Percentiles rank a stretch among this genome's conserved stretches.
These are phyloP conservation scores for Gastrodia elata DNA, from an alignment of 106 monocot species.

Conservation along the genomic window DNA sequence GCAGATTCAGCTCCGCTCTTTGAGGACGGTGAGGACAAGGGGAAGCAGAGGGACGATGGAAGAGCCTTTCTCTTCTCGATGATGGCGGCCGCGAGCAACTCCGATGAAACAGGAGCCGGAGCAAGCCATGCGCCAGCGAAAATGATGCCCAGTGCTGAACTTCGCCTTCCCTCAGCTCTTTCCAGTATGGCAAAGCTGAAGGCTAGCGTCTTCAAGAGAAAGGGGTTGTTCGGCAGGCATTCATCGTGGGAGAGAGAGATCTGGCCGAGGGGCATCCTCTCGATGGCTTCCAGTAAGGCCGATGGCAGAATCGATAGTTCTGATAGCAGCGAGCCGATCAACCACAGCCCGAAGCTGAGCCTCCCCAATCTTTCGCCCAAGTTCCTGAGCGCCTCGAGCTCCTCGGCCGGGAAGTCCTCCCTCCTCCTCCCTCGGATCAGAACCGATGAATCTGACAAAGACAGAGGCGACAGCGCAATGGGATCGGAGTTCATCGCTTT, in stretches of 20 bases:
- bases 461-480: slow-evolving; percentile 48
- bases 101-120: slow-evolving; percentile 46
- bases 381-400: slow-evolving; percentile 35
- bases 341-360: slow-evolving; percentile 51
- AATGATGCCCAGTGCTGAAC: slow-evolving; percentile 38
- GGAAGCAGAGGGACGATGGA: slow-evolving; percentile 19
- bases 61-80: slow-evolving; percentile 27
- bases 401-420: slow-evolving; percentile 53
- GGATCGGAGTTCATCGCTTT: slow-evolving; percentile 77
- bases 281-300: slow-evolving; percentile 44
- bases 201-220: slow-evolving; percentile 38
- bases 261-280: slow-evolving; percentile 33
- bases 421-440: slow-evolving; percentile 52
- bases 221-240: slow-evolving; percentile 37
- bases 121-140: slow-evolving; percentile 53
- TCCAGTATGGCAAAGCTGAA: slow-evolving; percentile 49
- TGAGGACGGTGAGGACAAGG: slow-evolving; percentile 26
- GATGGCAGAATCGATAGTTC: slow-evolving; percentile 51
- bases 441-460: slow-evolving; percentile 42
- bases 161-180: slow-evolving; percentile 19
- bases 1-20: slow-evolving; percentile 43
- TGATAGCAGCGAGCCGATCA: slow-evolving; percentile 55
- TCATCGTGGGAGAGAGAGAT: slow-evolving; percentile 23
- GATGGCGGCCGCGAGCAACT: slow-evolving; percentile 34
- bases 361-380: slow-evolving; percentile 47